Percentiles rank a stretch among this genome's conserved stretches.
phyloP scores from a whole-genome alignment of 129 eudicot species.

The Tagetes patula region DNA sequence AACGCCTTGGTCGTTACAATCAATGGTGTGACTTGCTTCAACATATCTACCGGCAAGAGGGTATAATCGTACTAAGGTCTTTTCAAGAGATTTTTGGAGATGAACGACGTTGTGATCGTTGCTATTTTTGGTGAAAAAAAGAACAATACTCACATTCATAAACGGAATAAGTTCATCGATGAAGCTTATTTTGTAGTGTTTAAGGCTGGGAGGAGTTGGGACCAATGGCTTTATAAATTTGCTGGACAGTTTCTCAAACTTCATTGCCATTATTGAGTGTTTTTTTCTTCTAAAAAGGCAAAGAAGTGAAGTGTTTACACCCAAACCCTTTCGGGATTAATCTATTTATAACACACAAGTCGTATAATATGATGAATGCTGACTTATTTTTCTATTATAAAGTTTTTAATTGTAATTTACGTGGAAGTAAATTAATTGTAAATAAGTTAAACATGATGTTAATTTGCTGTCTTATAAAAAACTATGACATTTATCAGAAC shows the following conservation, averaged over 20 bases:
- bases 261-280: neutral
- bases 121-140: constrained; percentile 14
- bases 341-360: too few relatives aligned
- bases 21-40: neutral
- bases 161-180: neutral
- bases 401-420: too few relatives aligned
- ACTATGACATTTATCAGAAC: too few relatives aligned
- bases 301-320: too few relatives aligned
- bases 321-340: too few relatives aligned
- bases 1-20: constrained; percentile 36
- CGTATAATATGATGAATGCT: too few relatives aligned
- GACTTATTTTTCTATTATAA: too few relatives aligned
- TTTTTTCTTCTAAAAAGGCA: too few relatives aligned
- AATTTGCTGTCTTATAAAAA: too few relatives aligned
- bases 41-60: constrained; percentile 35
- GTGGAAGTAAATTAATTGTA: too few relatives aligned
- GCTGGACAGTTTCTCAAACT: constrained; percentile 22
- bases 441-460: too few relatives aligned
- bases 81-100: constrained; percentile 17
- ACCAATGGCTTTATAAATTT: constrained; percentile 17
- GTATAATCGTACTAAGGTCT: constrained; percentile 22
- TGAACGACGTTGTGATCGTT: neutral
- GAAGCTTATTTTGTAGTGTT: constrained; percentile 24
- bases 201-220: constrained; percentile 31
- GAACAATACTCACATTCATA: constrained; percentile 9